Evolutionary conservation across 2,329 filamentous ascomycete genomes (phyloP), one percentile per base, ranked within the genome.

Genomic region (Cladosporium velox): DNA sequence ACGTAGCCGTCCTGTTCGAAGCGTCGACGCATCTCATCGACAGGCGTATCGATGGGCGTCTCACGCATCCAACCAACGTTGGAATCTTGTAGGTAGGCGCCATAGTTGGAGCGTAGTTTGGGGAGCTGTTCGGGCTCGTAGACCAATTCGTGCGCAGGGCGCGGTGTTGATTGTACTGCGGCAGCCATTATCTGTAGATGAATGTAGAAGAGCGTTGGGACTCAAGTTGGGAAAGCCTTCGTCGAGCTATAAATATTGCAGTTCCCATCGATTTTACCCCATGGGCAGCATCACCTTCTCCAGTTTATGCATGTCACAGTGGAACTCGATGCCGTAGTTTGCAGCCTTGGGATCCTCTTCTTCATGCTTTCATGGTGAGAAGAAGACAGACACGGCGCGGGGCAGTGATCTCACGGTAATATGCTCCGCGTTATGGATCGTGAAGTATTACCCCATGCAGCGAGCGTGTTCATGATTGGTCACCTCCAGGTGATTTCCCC

Each of bases 1-100:
- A 82, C 68, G 68, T 82, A 82, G 30, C 79, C 79, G 60, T 81
- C 79, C 15, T 72, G 68, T 26, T 75, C 62, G 41, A 78, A 77
- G 7, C 78, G 78, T 44, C 72, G 70, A 30, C 78, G 76, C 68
- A 82, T 76, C 58, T 81, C 76, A 38, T 77, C 72, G 10, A 79
- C 65, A 3, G 79, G 76, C 24, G 79, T 78, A 66, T 74, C 70
- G n/a, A 72, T 71, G 5, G 70, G 70, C 0, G 77, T 78, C 35
- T 74, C 63, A 12, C 69, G 70, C 63, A 81, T 75, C 72, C 74
- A 75, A 44, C 73, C 78, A 14, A 79, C 71, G 14, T 65, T 68
- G 32, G 64, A 58, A 47, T 67, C 52, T 44, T 73, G 70, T n/a
- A 75, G 67, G 63, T 72, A 70, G 2, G 63, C 54, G 41, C 73